Evolutionary conservation across 352 stramenopile species (phyloP).

Genomic region (Globisporangium middletonii): DNA sequence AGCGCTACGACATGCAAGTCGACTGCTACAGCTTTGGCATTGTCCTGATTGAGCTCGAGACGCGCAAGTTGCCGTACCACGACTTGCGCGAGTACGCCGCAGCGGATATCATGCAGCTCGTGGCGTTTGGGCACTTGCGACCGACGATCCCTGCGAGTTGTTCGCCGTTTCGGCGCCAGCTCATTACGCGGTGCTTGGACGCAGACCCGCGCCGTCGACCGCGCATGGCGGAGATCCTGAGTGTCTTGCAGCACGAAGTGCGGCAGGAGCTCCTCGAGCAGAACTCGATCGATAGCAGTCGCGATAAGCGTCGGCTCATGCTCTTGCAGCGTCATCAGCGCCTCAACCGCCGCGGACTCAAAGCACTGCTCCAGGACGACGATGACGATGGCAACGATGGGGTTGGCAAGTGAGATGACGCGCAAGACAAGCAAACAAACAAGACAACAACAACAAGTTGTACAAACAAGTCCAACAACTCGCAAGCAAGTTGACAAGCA

Average conservation of each 20-base stretch:
- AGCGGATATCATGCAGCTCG: conserved; percentile 80
- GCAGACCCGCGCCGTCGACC: conserved; percentile 48
- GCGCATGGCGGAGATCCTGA: conserved; percentile 76
- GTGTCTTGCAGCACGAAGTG: conserved; percentile 65
- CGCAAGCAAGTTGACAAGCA: no score
- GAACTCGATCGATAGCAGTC: conserved; percentile 52
- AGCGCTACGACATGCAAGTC: conserved; percentile 75
- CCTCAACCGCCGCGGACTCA: conserved; percentile 62
- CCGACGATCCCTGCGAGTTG: conserved; percentile 64
- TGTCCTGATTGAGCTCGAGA: conserved; percentile 81
- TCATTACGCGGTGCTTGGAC: conserved; percentile 65
- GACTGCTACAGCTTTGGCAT: conserved; percentile 88
- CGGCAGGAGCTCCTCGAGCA: conserved; percentile 68
- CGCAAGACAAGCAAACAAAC: no score
- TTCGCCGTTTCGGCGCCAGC: conserved; percentile 42
- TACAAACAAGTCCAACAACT: no score
- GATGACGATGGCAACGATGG: background rate
- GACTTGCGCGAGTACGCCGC: conserved; percentile 52
- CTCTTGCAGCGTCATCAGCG: conserved; percentile 74
- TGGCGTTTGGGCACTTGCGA: conserved; percentile 48
- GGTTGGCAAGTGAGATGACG: no score
- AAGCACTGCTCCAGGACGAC: conserved; percentile 36
- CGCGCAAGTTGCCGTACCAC: conserved; percentile 64
- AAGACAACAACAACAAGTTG: no score
- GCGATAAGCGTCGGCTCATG: conserved; percentile 57